Conservation (phyloP, 2,329 filamentous ascomycete species). For the Corinectria fuckeliana region DNA sequence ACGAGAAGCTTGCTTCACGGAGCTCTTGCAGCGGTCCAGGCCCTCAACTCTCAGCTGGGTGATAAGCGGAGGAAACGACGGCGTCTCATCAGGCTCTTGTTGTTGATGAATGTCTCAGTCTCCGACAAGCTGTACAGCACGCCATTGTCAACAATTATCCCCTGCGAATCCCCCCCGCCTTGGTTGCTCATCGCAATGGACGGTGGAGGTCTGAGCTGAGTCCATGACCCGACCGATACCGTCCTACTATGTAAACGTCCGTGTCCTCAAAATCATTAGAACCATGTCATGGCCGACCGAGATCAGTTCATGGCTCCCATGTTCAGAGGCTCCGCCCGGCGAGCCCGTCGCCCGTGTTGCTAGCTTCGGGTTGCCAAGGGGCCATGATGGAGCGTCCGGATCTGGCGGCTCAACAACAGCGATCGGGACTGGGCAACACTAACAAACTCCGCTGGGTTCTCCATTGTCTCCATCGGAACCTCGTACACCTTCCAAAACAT, state of each 20-base stretch:
- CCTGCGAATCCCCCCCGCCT: background rate
- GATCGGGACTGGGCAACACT: constrained; percentile 12
- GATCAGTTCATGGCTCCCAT: constrained; percentile 25
- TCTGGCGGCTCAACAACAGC: constrained; percentile 34
- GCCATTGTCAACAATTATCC: background rate
- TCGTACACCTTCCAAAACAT: background rate
- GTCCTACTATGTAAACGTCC: background rate
- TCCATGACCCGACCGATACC: background rate
- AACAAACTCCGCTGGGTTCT: constrained; percentile 5
- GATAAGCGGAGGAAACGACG: background rate
- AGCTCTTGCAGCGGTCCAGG: constrained; percentile 13
- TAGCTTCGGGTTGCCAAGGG: constrained; percentile 31
- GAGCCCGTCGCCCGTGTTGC: constrained; percentile 35
- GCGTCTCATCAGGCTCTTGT: background rate
- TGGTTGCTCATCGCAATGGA: background rate
- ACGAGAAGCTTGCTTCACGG: constrained; percentile 10
- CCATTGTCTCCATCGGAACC: background rate
- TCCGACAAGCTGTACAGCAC: background rate
- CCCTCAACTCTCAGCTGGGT: background rate
- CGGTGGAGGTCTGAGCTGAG: constrained; percentile 2
- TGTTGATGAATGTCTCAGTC: background rate
- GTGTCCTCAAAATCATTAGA: background rate
- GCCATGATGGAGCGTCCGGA: constrained; percentile 32
- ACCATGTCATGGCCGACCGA: constrained; percentile 4
- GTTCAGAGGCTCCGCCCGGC: constrained; percentile 27